Percentiles rank a stretch among this genome's conserved stretches.
Evolutionary conservation across 2,329 filamentous ascomycete genomes (phyloP).

Genomic region (Pseudopithomyces chartarum): DNA sequence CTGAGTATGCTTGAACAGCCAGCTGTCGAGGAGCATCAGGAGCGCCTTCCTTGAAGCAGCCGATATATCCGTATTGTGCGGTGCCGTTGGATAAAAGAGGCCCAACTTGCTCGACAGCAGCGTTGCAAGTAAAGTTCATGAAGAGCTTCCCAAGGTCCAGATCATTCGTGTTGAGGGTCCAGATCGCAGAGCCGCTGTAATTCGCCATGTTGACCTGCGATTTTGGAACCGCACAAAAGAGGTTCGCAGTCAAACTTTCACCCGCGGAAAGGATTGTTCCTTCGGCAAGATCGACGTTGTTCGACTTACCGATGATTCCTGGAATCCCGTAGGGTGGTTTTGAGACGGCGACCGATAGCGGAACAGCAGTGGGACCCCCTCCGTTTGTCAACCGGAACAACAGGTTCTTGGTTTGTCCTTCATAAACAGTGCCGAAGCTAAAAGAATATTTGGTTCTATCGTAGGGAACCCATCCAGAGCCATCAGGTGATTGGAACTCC

Average conservation of each 20-base stretch:
- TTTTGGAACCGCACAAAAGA: slow-evolving; percentile 63
- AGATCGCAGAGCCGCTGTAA: slow-evolving; percentile 55
- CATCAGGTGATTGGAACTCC: slow-evolving; percentile 61
- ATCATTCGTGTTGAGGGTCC: slow-evolving; percentile 65
- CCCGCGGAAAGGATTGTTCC: slow-evolving; percentile 58
- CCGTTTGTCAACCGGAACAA: slow-evolving; percentile 61
- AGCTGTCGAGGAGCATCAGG: slow-evolving; percentile 56
- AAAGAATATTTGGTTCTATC: slow-evolving; percentile 50
- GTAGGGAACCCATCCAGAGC: slow-evolving; percentile 57
- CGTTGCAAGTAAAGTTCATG: slow-evolving; percentile 59
- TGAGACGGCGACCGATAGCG: slow-evolving; percentile 62
- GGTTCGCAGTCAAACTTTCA: slow-evolving; percentile 56
- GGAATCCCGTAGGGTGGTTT: slow-evolving; percentile 63
- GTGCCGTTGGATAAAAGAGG: slow-evolving; percentile 53
- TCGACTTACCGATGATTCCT: slow-evolving; percentile 60
- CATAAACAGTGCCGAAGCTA: slow-evolving; percentile 58
- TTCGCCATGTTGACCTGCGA: slow-evolving; percentile 61
- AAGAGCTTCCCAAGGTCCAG: slow-evolving; percentile 57
- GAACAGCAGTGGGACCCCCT: slow-evolving; percentile 50
- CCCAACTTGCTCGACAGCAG: slow-evolving; percentile 59
- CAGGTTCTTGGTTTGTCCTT: slow-evolving; percentile 56
- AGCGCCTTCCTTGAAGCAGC: slow-evolving; percentile 63
- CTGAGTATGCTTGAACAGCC: slow-evolving; percentile 48
- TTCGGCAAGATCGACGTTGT: slow-evolving; percentile 63
- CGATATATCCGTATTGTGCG: slow-evolving; percentile 58